Base-by-base conservation (phyloP, 1,284 basidiomycete species). In the Kwoniella shivajii region DNA sequence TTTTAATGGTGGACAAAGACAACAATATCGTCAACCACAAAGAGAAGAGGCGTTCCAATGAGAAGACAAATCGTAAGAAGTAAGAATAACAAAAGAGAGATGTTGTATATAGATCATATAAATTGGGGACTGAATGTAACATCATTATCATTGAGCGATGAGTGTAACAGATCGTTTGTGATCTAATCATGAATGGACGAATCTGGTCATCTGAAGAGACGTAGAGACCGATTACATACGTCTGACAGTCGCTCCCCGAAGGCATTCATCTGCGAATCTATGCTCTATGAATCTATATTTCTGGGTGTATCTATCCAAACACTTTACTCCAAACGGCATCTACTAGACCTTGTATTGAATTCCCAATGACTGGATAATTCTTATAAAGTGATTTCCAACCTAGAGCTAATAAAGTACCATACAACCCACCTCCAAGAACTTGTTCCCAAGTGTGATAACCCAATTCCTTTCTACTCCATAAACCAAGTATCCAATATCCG, bases 371-470 rank as follows among this genome's bases (percentile, higher is more conserved):
- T 3, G 57, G 57, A 44, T 65, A 59, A 11, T 30, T 50, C 7
- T 56, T 45, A 75, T 74, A 78, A n/a, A 69, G 16, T 6, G 10
- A 48, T 26, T 49, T 62, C 86, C 88, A 90, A 4, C 80, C 50
- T 0, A 74, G 65, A 6, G 87, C 85, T 65, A 85, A 83, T 1
- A 74, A 68, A 2, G 82, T 65, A 0, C 90, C 90, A 49, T 85
- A 85, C 0, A 75, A 66, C 33, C 78, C 81, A 0, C 91, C 90
- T n/a, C 80, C 89, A 5, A 79, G 67, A 6, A 92, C 87, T 66
- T 93, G 90, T 0, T 80, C 75, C 79, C 81, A 83, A 1, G 88
- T 90, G 76, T 94, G 90, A 71, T 92, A 87, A 0, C 89, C 88
- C 20, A 93, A 80, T 84, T 85, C 86, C 38, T 90, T 83, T 43